Conservation (phyloP, 352 stramenopile genomes). For the Thalassiosira hispida region DNA sequence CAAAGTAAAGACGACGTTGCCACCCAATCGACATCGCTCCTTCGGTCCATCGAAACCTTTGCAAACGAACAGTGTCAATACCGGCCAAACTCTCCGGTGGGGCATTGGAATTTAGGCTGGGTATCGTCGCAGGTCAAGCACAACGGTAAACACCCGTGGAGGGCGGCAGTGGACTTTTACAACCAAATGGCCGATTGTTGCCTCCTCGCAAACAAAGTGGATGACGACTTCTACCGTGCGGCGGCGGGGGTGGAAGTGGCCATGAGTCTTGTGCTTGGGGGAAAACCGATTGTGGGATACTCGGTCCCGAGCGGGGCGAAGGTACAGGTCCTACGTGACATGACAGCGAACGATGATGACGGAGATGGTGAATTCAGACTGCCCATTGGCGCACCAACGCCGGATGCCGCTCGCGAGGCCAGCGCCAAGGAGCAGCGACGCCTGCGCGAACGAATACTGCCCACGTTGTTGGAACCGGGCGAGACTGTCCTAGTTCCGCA, state of each 20-base stretch:
- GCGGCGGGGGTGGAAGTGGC: slow-evolving; percentile 20
- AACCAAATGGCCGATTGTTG: slow-evolving; percentile 26
- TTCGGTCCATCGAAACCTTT: slow-evolving; percentile 26
- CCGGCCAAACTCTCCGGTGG: slow-evolving; percentile 21
- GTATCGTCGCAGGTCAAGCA: slow-evolving; percentile 30
- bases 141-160: slow-evolving; percentile 15
- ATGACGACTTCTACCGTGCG: slow-evolving; percentile 35
- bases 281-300: slow-evolving; percentile 15
- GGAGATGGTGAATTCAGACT: background rate
- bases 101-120: slow-evolving; percentile 25
- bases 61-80: slow-evolving; percentile 28
- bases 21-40: slow-evolving; percentile 22
- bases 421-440: background rate
- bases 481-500: slow-evolving; percentile 28
- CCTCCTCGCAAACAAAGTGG: background rate
- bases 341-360: background rate
- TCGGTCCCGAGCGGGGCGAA: background rate
- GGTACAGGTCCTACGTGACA: slow-evolving; percentile 23
- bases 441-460: background rate
- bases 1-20: slow-evolving; percentile 10
- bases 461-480: slow-evolving; percentile 5
- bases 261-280: slow-evolving; percentile 21
- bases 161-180: slow-evolving; percentile 12
- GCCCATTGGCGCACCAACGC: background rate
- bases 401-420: background rate